A percentile compares a stretch with the other conserved stretches of the same genome.
Conservation (phyloP, 495 filamentous ascomycete species). For the Xylaria castorea region DNA sequence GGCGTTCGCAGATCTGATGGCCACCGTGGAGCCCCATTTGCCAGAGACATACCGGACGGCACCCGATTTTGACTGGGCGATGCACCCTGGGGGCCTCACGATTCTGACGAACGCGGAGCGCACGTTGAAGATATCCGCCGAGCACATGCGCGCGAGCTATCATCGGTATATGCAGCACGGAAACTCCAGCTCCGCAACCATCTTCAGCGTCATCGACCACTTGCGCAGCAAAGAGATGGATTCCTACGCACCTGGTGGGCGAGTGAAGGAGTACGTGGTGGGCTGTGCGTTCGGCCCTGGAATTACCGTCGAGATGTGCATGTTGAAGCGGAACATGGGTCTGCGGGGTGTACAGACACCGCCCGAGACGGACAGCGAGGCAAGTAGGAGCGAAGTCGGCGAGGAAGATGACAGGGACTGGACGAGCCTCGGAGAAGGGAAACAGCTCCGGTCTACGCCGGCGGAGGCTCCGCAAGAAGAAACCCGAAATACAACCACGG, state of each 20-base stretch:
- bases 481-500: constrained; percentile 24
- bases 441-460: constrained; percentile 25
- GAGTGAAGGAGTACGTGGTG: constrained; percentile 61
- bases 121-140: constrained; percentile 58
- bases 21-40: constrained; percentile 45
- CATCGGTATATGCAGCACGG: constrained; percentile 69
- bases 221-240: constrained; percentile 66
- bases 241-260: constrained; percentile 50
- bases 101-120: constrained; percentile 67
- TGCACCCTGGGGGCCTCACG: constrained; percentile 70
- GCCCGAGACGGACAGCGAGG: constrained; percentile 56
- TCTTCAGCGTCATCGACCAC: constrained; percentile 65
- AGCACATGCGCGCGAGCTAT: constrained; percentile 66
- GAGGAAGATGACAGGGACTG: constrained; percentile 40
- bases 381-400: constrained; percentile 46
- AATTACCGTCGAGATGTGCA: constrained; percentile 67
- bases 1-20: constrained; percentile 56
- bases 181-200: constrained; percentile 66
- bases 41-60: constrained; percentile 49
- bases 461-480: constrained; percentile 16
- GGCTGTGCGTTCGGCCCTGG: constrained; percentile 72
- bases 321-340: constrained; percentile 57
- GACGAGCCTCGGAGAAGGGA: constrained; percentile 34
- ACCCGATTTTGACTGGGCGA: constrained; percentile 69
- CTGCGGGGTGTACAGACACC: constrained; percentile 43